These are phyloP conservation scores for Suhomyces chickasaworum DNA, from an alignment of 1,139 yeast genomes.

Conservation along the genomic window DNA sequence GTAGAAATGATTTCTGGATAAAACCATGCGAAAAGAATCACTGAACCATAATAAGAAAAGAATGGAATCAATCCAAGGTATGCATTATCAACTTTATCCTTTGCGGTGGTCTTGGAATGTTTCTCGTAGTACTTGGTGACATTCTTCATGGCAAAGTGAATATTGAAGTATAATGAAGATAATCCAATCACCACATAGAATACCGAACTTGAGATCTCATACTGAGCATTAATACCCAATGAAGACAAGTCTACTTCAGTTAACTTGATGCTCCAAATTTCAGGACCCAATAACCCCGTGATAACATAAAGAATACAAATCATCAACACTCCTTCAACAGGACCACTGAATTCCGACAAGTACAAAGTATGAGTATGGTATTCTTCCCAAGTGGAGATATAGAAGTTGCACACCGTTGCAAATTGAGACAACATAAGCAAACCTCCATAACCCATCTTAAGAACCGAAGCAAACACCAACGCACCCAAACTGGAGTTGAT, in stretches of 20 bases:
- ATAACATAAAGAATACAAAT: conserved; percentile 54
- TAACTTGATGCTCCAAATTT: conserved; percentile 56
- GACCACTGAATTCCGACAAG: conserved; percentile 83
- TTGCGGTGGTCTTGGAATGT: conserved; percentile 23
- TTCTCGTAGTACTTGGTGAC: conserved; percentile 56
- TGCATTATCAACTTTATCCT: conserved; percentile 44
- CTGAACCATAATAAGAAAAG: conserved; percentile 59
- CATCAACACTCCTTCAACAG: conserved; percentile 89
- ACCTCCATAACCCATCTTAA: conserved; percentile 72
- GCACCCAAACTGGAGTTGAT: conserved; percentile 82
- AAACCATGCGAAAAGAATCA: conserved; percentile 48
- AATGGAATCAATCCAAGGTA: conserved; percentile 72
- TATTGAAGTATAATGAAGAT: conserved; percentile 66
- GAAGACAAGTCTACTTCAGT: conserved; percentile 37
- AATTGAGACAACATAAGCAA: conserved; percentile 68
- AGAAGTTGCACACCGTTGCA: conserved; percentile 78
- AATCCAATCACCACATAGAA: conserved; percentile 53
- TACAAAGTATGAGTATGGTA: conserved; percentile 85
- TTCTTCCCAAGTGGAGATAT: conserved; percentile 94
- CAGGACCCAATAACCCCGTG: conserved; percentile 74
- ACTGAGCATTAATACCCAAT: conserved; percentile 27
- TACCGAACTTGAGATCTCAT: conserved; percentile 39
- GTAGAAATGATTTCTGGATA: conserved; percentile 54
- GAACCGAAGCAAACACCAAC: conserved; percentile 69
- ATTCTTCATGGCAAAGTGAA: conserved; percentile 69